Percentiles rank a stretch among this genome's conserved stretches.
Conservation (phyloP, 805 yeast genomes). For the Candida maris region DNA sequence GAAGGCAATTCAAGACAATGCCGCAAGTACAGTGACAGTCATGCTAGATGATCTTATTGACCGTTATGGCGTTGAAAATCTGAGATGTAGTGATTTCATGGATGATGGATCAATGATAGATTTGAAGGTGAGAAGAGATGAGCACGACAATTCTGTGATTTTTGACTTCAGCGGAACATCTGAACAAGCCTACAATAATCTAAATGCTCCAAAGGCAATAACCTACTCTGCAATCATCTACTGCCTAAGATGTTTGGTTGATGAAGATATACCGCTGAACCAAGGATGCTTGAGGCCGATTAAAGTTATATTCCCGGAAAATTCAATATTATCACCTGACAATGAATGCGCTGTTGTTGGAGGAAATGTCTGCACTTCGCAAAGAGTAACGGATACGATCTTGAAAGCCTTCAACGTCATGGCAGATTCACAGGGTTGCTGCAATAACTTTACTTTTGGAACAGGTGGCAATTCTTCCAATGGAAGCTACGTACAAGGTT, state of each 20-base stretch:
- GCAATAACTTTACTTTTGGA: slow-evolving; percentile 93
- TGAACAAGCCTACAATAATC: slow-evolving; percentile 81
- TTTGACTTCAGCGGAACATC: slow-evolving; percentile 88
- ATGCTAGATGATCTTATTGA: slow-evolving; percentile 44
- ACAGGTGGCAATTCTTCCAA: slow-evolving; percentile 56
- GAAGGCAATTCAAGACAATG: slow-evolving; percentile 79
- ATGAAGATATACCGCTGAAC: slow-evolving; percentile 85
- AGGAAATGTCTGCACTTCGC: slow-evolving; percentile 94
- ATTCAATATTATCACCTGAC: slow-evolving; percentile 67
- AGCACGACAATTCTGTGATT: slow-evolving; percentile 48
- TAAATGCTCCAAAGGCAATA: slow-evolving; percentile 91
- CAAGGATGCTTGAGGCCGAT: slow-evolving; percentile 90
- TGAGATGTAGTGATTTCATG: slow-evolving; percentile 62
- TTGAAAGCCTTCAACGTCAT: slow-evolving; percentile 82
- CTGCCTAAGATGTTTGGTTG: slow-evolving; percentile 79
- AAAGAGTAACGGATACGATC: slow-evolving; percentile 85
- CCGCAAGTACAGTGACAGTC: slow-evolving; percentile 64
- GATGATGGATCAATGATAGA: slow-evolving; percentile 75
- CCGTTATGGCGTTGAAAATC: slow-evolving; percentile 36
- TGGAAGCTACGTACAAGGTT: slow-evolving; percentile 56
- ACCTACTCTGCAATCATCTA: slow-evolving; percentile 86
- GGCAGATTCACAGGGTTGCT: slow-evolving; percentile 95
- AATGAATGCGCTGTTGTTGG: slow-evolving; percentile 91
- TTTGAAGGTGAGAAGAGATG: slow-evolving; percentile 47
- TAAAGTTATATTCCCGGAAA: slow-evolving; percentile 57